phyloP scores from a whole-genome alignment of 129 eudicot genomes.

The Flaveria bidentis region DNA sequence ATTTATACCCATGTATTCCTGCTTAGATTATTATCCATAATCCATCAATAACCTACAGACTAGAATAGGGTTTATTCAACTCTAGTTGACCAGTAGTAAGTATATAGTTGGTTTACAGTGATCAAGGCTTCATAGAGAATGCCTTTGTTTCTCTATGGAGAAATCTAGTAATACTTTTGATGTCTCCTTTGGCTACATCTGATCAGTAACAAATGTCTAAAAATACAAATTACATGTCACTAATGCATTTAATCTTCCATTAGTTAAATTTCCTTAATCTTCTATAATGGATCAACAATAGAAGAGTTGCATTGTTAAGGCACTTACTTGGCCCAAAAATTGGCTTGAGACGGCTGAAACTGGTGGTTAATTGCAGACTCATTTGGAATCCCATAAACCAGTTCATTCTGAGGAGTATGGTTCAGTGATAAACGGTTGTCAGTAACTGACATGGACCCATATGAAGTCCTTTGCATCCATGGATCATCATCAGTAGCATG shows the following conservation, averaged over 20 bases:
- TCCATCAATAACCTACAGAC: background rate
- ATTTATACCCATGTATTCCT: background rate
- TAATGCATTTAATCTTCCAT: background rate
- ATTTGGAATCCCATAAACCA: conserved; percentile 52
- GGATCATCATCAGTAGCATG: conserved; percentile 53
- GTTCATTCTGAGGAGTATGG: conserved; percentile 41
- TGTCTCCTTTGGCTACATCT: background rate
- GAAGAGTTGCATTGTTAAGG: background rate
- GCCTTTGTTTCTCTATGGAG: background rate
- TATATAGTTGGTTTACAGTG: no score
- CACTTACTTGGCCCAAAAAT: conserved; percentile 81
- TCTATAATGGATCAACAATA: background rate
- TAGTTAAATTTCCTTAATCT: background rate
- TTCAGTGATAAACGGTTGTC: conserved; percentile 41
- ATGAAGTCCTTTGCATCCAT: conserved; percentile 48
- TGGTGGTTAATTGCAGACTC: conserved; percentile 48
- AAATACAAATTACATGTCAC: background rate
- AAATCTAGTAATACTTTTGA: background rate
- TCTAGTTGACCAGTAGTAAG: background rate
- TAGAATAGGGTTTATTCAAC: background rate
- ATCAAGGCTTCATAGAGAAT: background rate
- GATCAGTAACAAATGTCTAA: background rate
- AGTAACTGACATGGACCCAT: conserved; percentile 38
- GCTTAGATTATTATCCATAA: background rate
- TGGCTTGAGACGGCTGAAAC: conserved; percentile 54